Base-by-base conservation (phyloP, 2,329 filamentous ascomycete genomes). In the Pestalotiopsis sp. region DNA sequence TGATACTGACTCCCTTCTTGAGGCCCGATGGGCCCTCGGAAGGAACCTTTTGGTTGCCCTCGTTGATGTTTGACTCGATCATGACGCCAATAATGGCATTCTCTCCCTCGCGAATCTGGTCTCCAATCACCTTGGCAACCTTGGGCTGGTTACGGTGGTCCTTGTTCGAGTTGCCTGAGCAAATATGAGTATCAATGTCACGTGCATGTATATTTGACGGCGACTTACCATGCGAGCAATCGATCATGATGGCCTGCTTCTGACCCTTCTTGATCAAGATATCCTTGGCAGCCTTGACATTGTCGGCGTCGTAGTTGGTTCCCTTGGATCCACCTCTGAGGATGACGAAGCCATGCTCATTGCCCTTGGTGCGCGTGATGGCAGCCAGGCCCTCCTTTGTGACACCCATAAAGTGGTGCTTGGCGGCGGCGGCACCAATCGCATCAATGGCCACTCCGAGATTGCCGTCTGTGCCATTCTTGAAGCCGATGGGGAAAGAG, bases 401-500 rank as follows among this genome's bases (percentile, higher is more conserved):
- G 64, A 99, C 96, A 82, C 95, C 95, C 87, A 99, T 92, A 87
- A 99, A 99, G 85, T 98, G 95, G 82, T 99, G 96, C 81, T 88
- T 91, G n/a, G 92, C 87, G 68, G 91, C 90, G 1, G 92, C 93
- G 38, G 93, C 91, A 69, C 95, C 96, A 79, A 98, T 98, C 41
- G 96, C 96, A 79, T 99, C 96, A 76, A 98, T 97, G 23, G 95
- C 95, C 23, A 98, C 95, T 36, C 90, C 90, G 68, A 99, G 85
- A 75, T 92, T 94, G 57, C 96, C 96, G 77, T 99, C 96, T 27
- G 96, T 99, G 71, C 96, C 96, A 82, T 99, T 99, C 90, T 99
- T 99, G 92, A 98, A 99, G 69, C 96, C 96, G 73, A 99, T 95
- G 25, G 96, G 96, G 91, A 98, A 98, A 68, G 93, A 97, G 66